Base-by-base conservation (phyloP, 805 yeast genomes). In the Zygoascus bituminiphila region DNA sequence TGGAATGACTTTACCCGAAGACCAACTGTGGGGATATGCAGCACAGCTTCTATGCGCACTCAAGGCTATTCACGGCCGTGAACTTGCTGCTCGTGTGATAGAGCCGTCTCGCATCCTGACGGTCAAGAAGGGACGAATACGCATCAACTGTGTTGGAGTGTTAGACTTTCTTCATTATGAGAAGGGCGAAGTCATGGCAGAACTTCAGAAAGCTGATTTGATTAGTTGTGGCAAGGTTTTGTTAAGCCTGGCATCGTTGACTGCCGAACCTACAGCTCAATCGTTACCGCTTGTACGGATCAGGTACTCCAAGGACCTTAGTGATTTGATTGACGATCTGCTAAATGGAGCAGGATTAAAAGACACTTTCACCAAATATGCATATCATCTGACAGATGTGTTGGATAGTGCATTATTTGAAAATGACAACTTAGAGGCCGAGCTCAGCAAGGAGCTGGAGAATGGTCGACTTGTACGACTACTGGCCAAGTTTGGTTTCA, bases 381-480 rank as follows among this genome's bases (percentile, higher is more conserved):
- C 36, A 3, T 14, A 15, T 17, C 25, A 41, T 17, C 48, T 64
- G 10, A 26, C 48, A 15, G 62, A 49, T 14, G 40, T 53, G 12
- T 37, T 61, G 17, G 48, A 51, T 38, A 44, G 51, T 19, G 52
- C 57, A 22, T 54, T 63, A 35, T 8, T 17, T n/a, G 47, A 47
- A 7, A 52, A 46, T n/a, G 59, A 57, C 46, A 47, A 47, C 12
- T 53, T 68, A 24, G 73, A 70, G 52, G 53, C 52, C 2, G 56
- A 59, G 22, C 66, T 93, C 36, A 63, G 78, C 14, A 73, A 76
- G 47, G 98, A 91, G 63, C 67, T 89, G 22, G 98, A 93, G 63
- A 93, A 93, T 64, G 93, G 85, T 2, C 73, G 98, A 51, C 67
- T 93, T 25, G 88, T 91, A 56, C 73, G 98, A 51, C 71, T 93